These are phyloP conservation scores for Hemileccinum rubropunctum DNA, from an alignment of 768 basidiomycete genomes.

Conservation along the genomic window DNA sequence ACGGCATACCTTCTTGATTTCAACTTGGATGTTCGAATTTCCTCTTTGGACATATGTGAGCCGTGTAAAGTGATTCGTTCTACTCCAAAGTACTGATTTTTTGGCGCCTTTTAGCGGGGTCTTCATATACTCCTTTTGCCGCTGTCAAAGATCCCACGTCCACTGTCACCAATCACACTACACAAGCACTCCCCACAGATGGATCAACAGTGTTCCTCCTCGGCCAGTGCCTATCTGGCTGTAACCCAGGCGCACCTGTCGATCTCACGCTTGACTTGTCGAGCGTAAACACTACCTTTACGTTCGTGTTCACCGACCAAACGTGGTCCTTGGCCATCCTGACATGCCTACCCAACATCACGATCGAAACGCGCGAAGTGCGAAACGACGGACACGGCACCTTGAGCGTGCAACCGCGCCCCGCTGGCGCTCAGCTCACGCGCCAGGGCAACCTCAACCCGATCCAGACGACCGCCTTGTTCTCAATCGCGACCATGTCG, in stretches of 20 bases:
- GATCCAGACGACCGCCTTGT: constrained; percentile 22
- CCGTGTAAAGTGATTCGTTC: neutral
- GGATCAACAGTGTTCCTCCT: constrained; percentile 25
- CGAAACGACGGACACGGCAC: constrained; percentile 17
- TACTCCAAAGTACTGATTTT: neutral
- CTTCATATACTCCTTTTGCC: neutral
- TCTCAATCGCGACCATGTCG: constrained; percentile 18
- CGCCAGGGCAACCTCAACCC: constrained; percentile 24
- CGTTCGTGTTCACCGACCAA: constrained; percentile 11
- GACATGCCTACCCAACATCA: constrained; percentile 20
- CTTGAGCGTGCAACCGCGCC: constrained; percentile 18
- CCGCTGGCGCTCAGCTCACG: constrained; percentile 4
- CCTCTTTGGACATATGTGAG: constrained; percentile 2
- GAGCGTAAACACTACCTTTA: constrained; percentile 8
- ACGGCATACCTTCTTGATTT: constrained; percentile 16
- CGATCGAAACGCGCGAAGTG: constrained; percentile 28
- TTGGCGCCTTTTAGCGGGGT: neutral
- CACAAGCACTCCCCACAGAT: constrained; percentile 12
- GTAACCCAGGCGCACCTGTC: neutral
- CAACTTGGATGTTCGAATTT: constrained; percentile 18
- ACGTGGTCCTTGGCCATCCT: constrained; percentile 24
- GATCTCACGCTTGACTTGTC: constrained; percentile 15
- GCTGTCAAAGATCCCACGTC: constrained; percentile 5
- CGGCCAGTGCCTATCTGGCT: constrained; percentile 21
- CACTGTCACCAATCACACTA: constrained; percentile 21